Evolutionary conservation across 345 rosid species (phyloP).

Genomic region (Triadica sebifera): DNA sequence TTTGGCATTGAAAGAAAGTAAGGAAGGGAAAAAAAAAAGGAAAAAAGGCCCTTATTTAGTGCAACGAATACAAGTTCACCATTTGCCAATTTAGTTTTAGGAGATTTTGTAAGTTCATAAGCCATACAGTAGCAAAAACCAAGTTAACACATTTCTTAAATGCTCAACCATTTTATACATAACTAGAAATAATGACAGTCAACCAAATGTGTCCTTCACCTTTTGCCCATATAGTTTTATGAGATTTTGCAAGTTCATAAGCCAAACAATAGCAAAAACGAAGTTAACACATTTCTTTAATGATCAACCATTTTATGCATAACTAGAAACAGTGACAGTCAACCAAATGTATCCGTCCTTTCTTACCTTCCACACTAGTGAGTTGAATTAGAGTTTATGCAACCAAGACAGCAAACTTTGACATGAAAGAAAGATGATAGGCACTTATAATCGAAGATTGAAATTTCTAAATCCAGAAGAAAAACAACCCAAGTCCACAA

Average conservation of each 20-base stretch:
- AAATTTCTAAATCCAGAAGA: background rate
- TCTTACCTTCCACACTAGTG: background rate
- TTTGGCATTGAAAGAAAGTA: background rate
- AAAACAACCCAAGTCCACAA: background rate
- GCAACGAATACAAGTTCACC: background rate
- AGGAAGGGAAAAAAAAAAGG: background rate
- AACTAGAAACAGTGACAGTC: background rate
- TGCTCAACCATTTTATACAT: background rate
- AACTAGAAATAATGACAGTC: background rate
- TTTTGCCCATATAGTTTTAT: conserved; percentile 3
- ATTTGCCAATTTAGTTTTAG: conserved; percentile 2
- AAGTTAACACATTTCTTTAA: background rate
- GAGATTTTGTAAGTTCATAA: background rate
- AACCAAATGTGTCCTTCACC: background rate
- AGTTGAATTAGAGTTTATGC: background rate
- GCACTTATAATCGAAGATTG: background rate
- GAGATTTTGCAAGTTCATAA: background rate
- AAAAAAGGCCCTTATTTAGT: background rate
- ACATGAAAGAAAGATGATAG: background rate
- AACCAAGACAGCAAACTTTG: background rate
- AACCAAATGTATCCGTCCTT: background rate
- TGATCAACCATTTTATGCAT: background rate
- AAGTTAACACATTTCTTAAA: background rate
- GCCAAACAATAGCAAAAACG: background rate
- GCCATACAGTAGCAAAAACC: background rate